Conservation (phyloP, 169 alveolate genomes). For the Babesia sp. region DNA sequence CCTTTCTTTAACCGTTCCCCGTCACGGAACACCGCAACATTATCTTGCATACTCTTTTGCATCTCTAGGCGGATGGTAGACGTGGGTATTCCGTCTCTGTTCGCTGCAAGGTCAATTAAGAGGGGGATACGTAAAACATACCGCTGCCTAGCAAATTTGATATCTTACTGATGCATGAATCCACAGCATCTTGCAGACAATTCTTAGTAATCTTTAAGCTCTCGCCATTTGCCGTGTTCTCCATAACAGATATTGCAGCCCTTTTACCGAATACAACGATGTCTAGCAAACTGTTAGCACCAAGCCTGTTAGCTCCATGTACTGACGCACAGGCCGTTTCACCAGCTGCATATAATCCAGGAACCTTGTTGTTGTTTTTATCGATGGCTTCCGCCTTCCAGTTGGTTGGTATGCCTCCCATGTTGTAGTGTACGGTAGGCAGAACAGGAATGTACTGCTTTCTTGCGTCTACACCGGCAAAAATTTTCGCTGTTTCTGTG, state of each 20-base stretch:
- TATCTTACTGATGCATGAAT: slow-evolving; percentile 29
- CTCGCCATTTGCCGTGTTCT: not conserved
- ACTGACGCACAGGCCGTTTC: slow-evolving; percentile 98
- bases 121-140: not conserved
- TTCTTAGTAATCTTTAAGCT: slow-evolving; percentile 2
- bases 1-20: slow-evolving; percentile 88
- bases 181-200: slow-evolving; percentile 5
- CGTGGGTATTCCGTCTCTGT: slow-evolving; percentile 59
- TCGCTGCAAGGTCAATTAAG: slow-evolving; percentile 38
- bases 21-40: slow-evolving; percentile 94
- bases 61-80: slow-evolving; percentile 67
- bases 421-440: slow-evolving; percentile 98
- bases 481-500: slow-evolving; percentile 94
- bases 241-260: slow-evolving; percentile 87
- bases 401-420: slow-evolving; percentile 99
- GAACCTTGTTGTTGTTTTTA: slow-evolving; percentile 83
- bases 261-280: slow-evolving; percentile 95
- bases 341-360: slow-evolving; percentile 94
- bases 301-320: slow-evolving; percentile 98
- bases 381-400: slow-evolving; percentile 90
- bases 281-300: slow-evolving; percentile 97
- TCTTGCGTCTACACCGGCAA: slow-evolving; percentile 94
- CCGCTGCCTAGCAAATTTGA: slow-evolving; percentile 19
- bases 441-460: slow-evolving; percentile 95
- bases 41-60: slow-evolving; percentile 91